Evolutionary conservation across 495 filamentous ascomycete genomes (phyloP).

Genomic region (Trichoderma orchidacearum): DNA sequence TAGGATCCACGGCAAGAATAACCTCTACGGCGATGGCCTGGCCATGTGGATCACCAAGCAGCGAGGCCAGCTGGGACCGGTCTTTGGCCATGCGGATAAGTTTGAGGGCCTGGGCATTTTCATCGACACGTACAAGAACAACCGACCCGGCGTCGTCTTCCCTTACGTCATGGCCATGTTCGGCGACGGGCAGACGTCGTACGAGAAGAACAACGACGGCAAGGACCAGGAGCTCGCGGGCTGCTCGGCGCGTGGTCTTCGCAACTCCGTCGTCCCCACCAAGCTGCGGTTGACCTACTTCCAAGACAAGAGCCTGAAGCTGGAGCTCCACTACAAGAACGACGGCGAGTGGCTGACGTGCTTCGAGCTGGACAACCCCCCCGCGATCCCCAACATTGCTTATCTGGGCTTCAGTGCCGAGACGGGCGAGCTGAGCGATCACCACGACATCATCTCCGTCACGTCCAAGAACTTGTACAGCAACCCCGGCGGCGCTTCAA

Average conservation of each 20-base stretch:
- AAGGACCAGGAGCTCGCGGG: conserved; percentile 87
- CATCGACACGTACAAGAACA: conserved; percentile 99
- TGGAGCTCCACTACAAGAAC: conserved; percentile 87
- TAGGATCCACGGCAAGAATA: conserved; percentile 63
- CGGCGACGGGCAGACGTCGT: conserved; percentile 74
- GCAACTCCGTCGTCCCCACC: conserved; percentile 62
- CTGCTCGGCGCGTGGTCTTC: conserved; percentile 87
- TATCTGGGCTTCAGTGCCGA: conserved; percentile 95
- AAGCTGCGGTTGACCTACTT: conserved; percentile 89
- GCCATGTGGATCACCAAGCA: conserved; percentile 98
- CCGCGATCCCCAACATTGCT: conserved; percentile 74
- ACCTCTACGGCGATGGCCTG: conserved; percentile 89
- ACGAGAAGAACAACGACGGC: conserved; percentile 91
- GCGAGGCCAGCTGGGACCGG: conserved; percentile 63
- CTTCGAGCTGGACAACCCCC: conserved; percentile 60
- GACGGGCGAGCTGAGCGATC: conserved; percentile 92
- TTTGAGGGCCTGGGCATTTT: conserved; percentile 96
- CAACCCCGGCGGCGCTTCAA: conserved; percentile 29
- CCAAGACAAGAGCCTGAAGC: conserved; percentile 81
- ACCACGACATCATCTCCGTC: conserved; percentile 92
- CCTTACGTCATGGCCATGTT: conserved; percentile 99
- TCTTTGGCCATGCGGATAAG: conserved; percentile 77
- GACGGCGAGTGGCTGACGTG: conserved; percentile 82
- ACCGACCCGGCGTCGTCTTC: conserved; percentile 87
- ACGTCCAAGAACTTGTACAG: conserved; percentile 80